phyloP scores from a whole-genome alignment of 495 filamentous ascomycete species.

The Penicillium angulare region DNA sequence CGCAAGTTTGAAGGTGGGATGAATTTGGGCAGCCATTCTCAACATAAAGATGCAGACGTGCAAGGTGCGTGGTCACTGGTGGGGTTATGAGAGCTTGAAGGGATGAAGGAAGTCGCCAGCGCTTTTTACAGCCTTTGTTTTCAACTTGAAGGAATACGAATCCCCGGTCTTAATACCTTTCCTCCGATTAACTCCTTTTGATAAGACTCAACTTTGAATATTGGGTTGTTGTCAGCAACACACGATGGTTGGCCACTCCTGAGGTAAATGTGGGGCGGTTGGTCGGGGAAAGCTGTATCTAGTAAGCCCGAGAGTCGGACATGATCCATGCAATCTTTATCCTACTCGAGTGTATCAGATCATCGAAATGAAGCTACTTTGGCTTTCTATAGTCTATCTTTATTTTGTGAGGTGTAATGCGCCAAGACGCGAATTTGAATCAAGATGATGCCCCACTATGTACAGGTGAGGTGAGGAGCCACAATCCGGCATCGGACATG shows the following conservation, averaged over 20 bases:
- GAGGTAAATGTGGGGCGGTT: neutral
- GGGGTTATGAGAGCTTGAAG: neutral
- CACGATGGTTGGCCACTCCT: neutral
- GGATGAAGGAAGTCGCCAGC: neutral
- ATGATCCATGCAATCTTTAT: too few species aligned
- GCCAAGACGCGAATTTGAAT: too few species aligned
- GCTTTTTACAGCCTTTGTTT: neutral
- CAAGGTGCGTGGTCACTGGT: too few species aligned
- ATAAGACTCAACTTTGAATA: neutral
- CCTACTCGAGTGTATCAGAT: too few species aligned
- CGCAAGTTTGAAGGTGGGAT: constrained; percentile 55
- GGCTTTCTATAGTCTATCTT: too few species aligned
- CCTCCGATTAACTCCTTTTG: constrained; percentile 2
- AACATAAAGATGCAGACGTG: neutral
- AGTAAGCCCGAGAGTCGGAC: neutral
- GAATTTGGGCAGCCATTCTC: constrained; percentile 17
- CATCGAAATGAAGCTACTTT: too few species aligned
- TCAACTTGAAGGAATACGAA: neutral
- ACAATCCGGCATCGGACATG: too few species aligned
- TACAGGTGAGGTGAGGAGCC: too few species aligned
- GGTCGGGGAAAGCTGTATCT: neutral
- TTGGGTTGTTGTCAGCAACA: neutral
- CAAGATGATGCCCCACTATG: too few species aligned
- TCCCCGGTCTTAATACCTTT: neutral
- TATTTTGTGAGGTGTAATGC: too few species aligned